Conservation (phyloP, 2,329 filamentous ascomycete genomes). For the Fusarium sarcochroum region DNA sequence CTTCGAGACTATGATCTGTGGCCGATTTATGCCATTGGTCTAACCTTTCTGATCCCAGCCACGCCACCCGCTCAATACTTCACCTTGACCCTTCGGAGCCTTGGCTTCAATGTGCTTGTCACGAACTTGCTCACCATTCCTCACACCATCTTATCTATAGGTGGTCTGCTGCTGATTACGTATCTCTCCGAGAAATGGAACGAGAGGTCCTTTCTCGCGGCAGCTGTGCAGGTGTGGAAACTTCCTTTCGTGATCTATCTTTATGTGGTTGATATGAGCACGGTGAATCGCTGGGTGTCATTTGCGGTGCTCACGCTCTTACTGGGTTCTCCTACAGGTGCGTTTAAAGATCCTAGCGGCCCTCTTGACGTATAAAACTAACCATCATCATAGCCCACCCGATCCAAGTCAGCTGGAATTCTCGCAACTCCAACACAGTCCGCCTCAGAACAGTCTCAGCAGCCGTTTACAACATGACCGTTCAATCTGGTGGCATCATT, state of each 20-base stretch:
- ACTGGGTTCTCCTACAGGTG: constrained; percentile 51
- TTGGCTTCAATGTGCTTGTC: constrained; percentile 33
- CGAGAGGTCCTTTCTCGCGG: constrained; percentile 49
- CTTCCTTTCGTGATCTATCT: constrained; percentile 53
- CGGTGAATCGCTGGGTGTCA: constrained; percentile 49
- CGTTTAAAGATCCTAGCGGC: background rate
- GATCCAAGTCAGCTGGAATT: constrained; percentile 65
- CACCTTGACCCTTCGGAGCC: constrained; percentile 54
- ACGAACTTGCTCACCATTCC: constrained; percentile 36
- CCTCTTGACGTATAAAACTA: too few species aligned
- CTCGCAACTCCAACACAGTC: constrained; percentile 73
- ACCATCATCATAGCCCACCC: constrained; percentile 56
- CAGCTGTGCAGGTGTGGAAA: constrained; percentile 53
- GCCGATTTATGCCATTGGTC: constrained; percentile 65
- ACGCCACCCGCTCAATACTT: constrained; percentile 63
- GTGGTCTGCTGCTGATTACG: constrained; percentile 43
- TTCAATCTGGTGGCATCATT: constrained; percentile 58
- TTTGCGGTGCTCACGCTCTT: constrained; percentile 52
- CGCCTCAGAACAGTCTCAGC: constrained; percentile 72
- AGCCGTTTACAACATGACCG: background rate
- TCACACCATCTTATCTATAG: constrained; percentile 27
- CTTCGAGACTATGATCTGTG: constrained; percentile 70
- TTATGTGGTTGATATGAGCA: constrained; percentile 48
- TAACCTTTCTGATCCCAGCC: constrained; percentile 60
- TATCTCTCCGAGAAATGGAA: constrained; percentile 52